Evolutionary conservation across 139 green algal species (phyloP).

Genomic region (Chlorella sp.): DNA sequence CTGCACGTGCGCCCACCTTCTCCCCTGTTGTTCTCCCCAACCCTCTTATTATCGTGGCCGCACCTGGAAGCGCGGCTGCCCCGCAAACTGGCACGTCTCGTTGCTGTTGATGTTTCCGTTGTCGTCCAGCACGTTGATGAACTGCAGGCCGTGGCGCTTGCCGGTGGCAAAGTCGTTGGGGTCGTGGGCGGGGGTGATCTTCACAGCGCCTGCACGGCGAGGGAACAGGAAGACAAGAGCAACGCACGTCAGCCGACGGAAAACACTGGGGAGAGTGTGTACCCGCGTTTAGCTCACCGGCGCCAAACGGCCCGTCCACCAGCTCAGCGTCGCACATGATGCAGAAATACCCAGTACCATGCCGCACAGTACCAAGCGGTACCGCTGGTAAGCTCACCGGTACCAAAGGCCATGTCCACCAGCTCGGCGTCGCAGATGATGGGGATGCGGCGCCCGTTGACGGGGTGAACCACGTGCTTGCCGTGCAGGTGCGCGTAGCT

Average conservation of each 20-base stretch:
- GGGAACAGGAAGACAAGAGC: background rate
- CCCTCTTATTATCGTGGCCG: no score
- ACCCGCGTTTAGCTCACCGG: no score
- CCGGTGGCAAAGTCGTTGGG: constrained; percentile 95
- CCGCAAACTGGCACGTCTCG: constrained; percentile 83
- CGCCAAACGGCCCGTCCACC: no score
- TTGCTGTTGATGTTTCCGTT: constrained; percentile 86
- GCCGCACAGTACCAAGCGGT: background rate
- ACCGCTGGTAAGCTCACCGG: constrained; percentile 59
- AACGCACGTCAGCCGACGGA: background rate
- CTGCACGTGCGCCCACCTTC: background rate
- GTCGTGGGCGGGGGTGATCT: constrained; percentile 98
- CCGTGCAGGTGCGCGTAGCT: constrained; percentile 86
- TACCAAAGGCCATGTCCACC: constrained; percentile 96
- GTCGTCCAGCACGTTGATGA: constrained; percentile 97
- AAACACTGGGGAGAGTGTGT: background rate
- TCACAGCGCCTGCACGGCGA: constrained; percentile 64
- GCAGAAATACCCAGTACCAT: background rate
- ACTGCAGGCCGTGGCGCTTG: constrained; percentile 90
- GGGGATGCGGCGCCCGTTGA: constrained; percentile 87
- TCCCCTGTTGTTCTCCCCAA: no score
- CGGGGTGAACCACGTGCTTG: constrained; percentile 86
- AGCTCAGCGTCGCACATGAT: no score
- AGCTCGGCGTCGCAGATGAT: constrained; percentile 95
- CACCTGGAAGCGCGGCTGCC: constrained; percentile 91